Conservation (phyloP, 148 eudicot species). For the Camellia japonica region DNA sequence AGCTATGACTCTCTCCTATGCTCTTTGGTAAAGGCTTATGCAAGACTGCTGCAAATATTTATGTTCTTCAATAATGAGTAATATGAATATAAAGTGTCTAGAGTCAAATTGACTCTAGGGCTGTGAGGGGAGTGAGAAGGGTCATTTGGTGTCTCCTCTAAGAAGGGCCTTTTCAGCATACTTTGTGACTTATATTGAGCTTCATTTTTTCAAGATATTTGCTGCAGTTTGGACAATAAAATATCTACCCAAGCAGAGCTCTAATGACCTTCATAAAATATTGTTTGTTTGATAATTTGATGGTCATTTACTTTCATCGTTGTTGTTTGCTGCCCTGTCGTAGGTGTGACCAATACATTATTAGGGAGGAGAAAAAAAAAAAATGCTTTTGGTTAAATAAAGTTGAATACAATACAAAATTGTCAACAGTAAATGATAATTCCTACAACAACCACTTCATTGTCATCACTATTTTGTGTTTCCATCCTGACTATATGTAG, state of each 20-base stretch:
- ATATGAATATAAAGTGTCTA: not conserved
- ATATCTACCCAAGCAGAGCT: not conserved
- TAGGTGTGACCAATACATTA: not conserved
- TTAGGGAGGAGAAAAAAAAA: not conserved
- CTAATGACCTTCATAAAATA: not conserved
- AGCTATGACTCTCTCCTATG: not conserved
- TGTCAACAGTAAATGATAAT: not conserved
- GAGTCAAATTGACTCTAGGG: not conserved
- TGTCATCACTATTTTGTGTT: not conserved
- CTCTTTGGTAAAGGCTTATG: not conserved
- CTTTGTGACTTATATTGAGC: not conserved
- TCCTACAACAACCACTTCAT: not conserved
- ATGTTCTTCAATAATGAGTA: not conserved
- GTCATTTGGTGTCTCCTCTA: not conserved
- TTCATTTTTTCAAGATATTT: not conserved
- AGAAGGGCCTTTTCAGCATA: not conserved
- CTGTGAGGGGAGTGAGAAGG: not conserved
- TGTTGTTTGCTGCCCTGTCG: not conserved
- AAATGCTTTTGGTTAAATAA: not conserved
- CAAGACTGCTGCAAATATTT: not conserved
- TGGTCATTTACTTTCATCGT: not conserved
- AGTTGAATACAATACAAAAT: not conserved
- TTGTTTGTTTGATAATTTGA: not conserved
- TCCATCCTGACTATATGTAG: constrained; percentile 10
- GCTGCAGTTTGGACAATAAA: not conserved